Evolutionary conservation across 768 basidiomycete species (phyloP).

Genomic region (Lyophyllum atratum): DNA sequence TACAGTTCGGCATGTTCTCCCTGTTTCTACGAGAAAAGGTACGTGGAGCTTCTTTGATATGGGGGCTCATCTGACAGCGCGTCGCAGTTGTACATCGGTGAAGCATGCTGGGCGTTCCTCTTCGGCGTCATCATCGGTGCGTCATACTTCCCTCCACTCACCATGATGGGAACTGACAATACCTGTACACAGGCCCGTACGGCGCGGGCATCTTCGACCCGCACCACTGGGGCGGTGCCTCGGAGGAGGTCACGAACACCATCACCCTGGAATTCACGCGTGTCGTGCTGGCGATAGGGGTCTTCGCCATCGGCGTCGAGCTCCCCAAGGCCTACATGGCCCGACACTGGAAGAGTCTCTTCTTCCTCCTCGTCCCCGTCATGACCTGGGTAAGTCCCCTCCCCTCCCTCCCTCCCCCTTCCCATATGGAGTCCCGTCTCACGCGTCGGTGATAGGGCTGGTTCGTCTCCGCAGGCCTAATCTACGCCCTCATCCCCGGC

Average conservation of each 20-base stretch:
- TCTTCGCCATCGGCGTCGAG: slow-evolving; percentile 98
- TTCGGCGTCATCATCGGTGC: slow-evolving; percentile 89
- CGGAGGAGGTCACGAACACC: slow-evolving; percentile 54
- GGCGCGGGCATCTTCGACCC: slow-evolving; percentile 83
- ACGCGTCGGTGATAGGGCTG: slow-evolving; percentile 62
- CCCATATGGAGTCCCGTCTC: too few species aligned
- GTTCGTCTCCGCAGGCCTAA: slow-evolving; percentile 90
- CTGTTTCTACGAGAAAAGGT: slow-evolving; percentile 88
- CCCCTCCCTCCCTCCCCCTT: background rate
- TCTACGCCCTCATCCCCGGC: slow-evolving; percentile 88
- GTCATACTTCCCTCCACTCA: slow-evolving; percentile 22
- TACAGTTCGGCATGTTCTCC: slow-evolving; percentile 93
- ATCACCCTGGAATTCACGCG: slow-evolving; percentile 92
- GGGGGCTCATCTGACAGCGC: background rate
- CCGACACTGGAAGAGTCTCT: slow-evolving; percentile 89
- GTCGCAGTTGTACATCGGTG: slow-evolving; percentile 83
- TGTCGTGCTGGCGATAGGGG: slow-evolving; percentile 92
- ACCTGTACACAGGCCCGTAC: slow-evolving; percentile 68
- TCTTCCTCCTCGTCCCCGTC: slow-evolving; percentile 79
- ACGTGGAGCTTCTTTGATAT: slow-evolving; percentile 15
- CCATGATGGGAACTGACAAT: background rate
- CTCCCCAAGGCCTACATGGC: slow-evolving; percentile 94
- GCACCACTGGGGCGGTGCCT: slow-evolving; percentile 63
- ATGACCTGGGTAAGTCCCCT: slow-evolving; percentile 75
- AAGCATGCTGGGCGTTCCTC: slow-evolving; percentile 94